These are phyloP conservation scores for Chlamydomonas schloesseri DNA, from an alignment of 139 green algal genomes.

Conservation along the genomic window DNA sequence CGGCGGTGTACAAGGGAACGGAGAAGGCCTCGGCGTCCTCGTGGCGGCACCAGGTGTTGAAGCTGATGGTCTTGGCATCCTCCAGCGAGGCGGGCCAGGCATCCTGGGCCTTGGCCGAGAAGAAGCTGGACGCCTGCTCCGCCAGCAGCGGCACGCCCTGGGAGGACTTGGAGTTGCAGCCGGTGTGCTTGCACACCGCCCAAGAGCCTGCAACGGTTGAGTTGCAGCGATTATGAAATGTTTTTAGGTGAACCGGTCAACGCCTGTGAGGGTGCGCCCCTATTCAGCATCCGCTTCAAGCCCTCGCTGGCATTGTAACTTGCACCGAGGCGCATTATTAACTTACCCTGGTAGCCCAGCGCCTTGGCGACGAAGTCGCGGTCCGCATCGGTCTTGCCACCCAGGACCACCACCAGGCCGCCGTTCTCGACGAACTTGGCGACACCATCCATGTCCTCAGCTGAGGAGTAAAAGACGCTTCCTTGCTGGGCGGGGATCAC, in stretches of 20 bases:
- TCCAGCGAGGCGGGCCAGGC: slow-evolving; percentile 17
- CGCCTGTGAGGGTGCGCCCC: not conserved
- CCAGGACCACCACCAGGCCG: not conserved
- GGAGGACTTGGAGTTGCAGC: not conserved
- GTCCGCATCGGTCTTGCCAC: not conserved
- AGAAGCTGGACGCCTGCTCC: slow-evolving; percentile 2
- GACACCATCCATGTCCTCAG: not conserved
- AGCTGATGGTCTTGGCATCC: not conserved
- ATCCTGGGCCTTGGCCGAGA: not conserved
- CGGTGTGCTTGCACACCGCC: slow-evolving; percentile 1
- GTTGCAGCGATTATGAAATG: no score
- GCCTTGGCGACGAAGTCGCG: not conserved
- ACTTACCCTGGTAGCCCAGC: not conserved
- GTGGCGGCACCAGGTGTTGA: slow-evolving; percentile 6
- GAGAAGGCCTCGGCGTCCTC: not conserved
- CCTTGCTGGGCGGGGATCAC: not conserved
- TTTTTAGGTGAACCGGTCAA: not conserved
- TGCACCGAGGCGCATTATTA: not conserved
- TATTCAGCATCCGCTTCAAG: not conserved
- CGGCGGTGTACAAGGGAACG: slow-evolving; percentile 4
- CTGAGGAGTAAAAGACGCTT: not conserved
- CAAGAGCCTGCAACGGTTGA: slow-evolving; percentile 3
- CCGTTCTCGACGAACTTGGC: not conserved
- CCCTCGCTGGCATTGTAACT: no score
- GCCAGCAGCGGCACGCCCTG: not conserved